A percentile compares a stretch with the other conserved stretches of the same genome.
Evolutionary conservation across 2,329 filamentous ascomycete genomes (phyloP).

Genomic region (Aspergillus oerlinghausenensis): DNA sequence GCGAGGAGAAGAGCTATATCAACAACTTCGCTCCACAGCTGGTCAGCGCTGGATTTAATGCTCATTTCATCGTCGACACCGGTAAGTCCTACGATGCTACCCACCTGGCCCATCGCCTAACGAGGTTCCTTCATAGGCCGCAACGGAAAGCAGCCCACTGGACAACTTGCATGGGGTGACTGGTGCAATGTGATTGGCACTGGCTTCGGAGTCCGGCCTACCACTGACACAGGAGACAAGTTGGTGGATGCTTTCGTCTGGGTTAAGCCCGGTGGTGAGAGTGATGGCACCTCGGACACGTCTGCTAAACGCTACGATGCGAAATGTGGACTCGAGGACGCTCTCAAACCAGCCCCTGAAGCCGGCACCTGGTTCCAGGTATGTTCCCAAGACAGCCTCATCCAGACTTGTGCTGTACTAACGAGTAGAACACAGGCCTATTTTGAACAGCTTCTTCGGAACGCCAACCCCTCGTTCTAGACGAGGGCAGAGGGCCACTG

Average conservation of each 20-base stretch:
- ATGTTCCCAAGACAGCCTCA: conserved; percentile 30
- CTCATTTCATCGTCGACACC: conserved; percentile 54
- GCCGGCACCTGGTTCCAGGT: conserved; percentile 64
- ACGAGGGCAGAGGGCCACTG: not conserved
- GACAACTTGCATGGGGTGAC: conserved; percentile 56
- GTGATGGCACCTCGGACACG: conserved; percentile 49
- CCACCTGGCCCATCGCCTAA: not conserved
- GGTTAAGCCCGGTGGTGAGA: conserved; percentile 63
- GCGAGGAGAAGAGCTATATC: conserved; percentile 51
- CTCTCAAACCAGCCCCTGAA: conserved; percentile 63
- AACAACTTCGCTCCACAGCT: conserved; percentile 48
- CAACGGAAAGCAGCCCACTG: conserved; percentile 58
- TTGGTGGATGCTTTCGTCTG: conserved; percentile 64
- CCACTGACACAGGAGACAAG: conserved; percentile 55
- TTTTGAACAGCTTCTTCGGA: conserved; percentile 25
- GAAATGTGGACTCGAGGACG: conserved; percentile 50
- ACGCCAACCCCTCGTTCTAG: conserved; percentile 25
- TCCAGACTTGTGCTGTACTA: conserved; percentile 8
- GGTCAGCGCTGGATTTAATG: conserved; percentile 44
- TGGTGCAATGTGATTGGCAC: conserved; percentile 64
- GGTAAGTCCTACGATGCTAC: conserved; percentile 26
- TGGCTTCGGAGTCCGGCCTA: conserved; percentile 62
- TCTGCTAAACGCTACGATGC: conserved; percentile 50
- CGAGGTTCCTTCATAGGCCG: conserved; percentile 40
- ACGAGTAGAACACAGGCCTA: conserved; percentile 16